These are phyloP conservation scores for Immersiporthe knoxdaviesiana DNA, from an alignment of 2,329 filamentous ascomycete species.

Conservation along the genomic window DNA sequence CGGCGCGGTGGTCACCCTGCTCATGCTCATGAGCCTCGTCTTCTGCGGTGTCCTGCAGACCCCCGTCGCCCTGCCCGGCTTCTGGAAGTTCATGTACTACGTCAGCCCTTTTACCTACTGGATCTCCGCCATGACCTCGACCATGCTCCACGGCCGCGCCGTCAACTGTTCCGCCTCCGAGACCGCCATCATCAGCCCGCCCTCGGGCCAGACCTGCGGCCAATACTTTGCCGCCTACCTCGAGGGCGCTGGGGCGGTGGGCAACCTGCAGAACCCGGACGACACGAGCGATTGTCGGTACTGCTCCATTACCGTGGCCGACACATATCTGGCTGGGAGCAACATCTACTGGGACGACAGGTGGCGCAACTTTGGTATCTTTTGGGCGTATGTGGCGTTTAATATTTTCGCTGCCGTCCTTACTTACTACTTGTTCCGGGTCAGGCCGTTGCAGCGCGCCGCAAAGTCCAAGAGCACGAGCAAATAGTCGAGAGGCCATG, in stretches of 20 bases:
- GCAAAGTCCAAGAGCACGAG: background rate
- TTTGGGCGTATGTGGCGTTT: constrained; percentile 69
- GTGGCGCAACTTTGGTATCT: constrained; percentile 72
- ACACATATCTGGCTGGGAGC: constrained; percentile 58
- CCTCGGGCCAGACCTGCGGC: constrained; percentile 63
- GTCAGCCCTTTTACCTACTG: constrained; percentile 70
- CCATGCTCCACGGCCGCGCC: constrained; percentile 60
- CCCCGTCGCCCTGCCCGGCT: constrained; percentile 62
- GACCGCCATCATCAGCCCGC: constrained; percentile 66
- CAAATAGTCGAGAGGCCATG: background rate
- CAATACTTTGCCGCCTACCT: constrained; percentile 66
- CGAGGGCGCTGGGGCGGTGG: constrained; percentile 43
- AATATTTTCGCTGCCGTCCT: constrained; percentile 62
- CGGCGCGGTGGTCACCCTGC: constrained; percentile 62
- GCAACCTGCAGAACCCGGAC: constrained; percentile 64
- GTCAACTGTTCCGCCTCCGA: constrained; percentile 60
- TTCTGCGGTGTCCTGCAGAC: constrained; percentile 69
- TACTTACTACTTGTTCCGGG: constrained; percentile 66
- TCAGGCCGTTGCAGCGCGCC: constrained; percentile 38
- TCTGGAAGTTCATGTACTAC: constrained; percentile 81
- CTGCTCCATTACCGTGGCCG: constrained; percentile 65
- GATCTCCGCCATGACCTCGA: constrained; percentile 69
- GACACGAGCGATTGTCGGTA: constrained; percentile 65
- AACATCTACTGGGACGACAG: constrained; percentile 55
- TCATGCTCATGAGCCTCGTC: constrained; percentile 61